Base-by-base conservation (phyloP, 2,329 filamentous ascomycete species). In the Alternaria brassicae region DNA sequence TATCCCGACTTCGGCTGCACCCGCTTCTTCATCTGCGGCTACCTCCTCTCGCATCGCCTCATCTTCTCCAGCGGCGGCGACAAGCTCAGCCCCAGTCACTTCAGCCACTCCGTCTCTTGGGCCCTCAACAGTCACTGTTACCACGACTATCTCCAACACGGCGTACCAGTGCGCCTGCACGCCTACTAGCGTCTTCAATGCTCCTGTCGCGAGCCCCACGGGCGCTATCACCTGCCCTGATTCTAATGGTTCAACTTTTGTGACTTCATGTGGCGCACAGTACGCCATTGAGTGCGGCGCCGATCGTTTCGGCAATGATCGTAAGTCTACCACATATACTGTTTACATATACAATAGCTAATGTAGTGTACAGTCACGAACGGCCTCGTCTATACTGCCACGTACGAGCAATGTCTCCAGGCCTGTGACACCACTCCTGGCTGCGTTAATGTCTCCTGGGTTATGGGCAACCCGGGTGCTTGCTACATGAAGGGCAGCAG, bases 401-500 rank as follows among this genome's bases (percentile, higher is more conserved):
- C 58, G 7, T 60, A 65, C 15, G 55, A 64, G 34, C 40, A 61
- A 6, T 73, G 71, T 48, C 45, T 72, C 13, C 53, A 63, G 9
- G 58, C 58, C 25, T 75, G 72, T 47, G 67, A 70, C 34, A 50
- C 51, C 3, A 68, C 60, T 1, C 2, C 57, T 40, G 62, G 60
- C 12, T 75, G 72, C 42, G 59, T 70, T 9, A 64, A 63, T 47
- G 61, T 72, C 6, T 67, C 67, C 12, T 74, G 58, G 32, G 45
- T 53, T 2, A 54, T 45, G 9, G 66, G 62, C 15, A 45, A 41
- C 10, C 62, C 61, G 2, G 65, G 69, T 4, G 53, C 66, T 30
- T 75, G 72, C 55, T 74, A 74, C 53, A 50, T 71, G 49, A 75
- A 75, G 63, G 53, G 47, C 12, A 51, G 52, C 8, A 28, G 61